A percentile compares a stretch with the other conserved stretches of the same genome.
Conservation (phyloP, 2,329 filamentous ascomycete genomes). For the Penicillium sp. region DNA sequence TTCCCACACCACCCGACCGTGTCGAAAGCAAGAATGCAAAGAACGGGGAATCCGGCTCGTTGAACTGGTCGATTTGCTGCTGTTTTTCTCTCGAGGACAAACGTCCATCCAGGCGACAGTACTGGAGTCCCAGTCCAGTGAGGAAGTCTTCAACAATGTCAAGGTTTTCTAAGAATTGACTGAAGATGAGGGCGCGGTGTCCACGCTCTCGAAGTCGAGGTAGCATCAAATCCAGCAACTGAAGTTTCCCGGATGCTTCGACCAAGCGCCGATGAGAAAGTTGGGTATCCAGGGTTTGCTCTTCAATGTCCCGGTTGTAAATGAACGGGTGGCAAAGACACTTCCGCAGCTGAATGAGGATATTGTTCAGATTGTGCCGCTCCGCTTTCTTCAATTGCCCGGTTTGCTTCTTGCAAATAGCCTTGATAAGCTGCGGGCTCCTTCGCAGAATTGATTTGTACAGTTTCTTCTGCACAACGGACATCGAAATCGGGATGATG, state of each 20-base stretch:
- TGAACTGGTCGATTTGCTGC: conserved; percentile 90
- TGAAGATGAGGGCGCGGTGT: conserved; percentile 91
- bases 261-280: conserved; percentile 77
- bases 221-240: conserved; percentile 79
- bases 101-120: conserved; percentile 81
- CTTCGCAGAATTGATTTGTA: conserved; percentile 92
- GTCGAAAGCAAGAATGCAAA: conserved; percentile 95
- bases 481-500: conserved; percentile 95
- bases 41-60: conserved; percentile 74
- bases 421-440: conserved; percentile 82
- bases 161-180: conserved; percentile 85
- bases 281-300: conserved; percentile 62
- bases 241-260: conserved; percentile 86
- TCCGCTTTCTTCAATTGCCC: conserved; percentile 66
- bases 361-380: conserved; percentile 82
- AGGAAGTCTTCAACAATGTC: conserved; percentile 93
- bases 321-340: conserved; percentile 95
- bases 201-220: conserved; percentile 82
- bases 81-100: conserved; percentile 84
- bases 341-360: conserved; percentile 91
- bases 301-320: conserved; percentile 87
- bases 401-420: conserved; percentile 70
- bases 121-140: conserved; percentile 68
- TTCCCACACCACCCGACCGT: conserved; percentile 91
- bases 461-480: conserved; percentile 84